Conservation (phyloP, 768 basidiomycete species). For the Podaxis pistillaris region DNA sequence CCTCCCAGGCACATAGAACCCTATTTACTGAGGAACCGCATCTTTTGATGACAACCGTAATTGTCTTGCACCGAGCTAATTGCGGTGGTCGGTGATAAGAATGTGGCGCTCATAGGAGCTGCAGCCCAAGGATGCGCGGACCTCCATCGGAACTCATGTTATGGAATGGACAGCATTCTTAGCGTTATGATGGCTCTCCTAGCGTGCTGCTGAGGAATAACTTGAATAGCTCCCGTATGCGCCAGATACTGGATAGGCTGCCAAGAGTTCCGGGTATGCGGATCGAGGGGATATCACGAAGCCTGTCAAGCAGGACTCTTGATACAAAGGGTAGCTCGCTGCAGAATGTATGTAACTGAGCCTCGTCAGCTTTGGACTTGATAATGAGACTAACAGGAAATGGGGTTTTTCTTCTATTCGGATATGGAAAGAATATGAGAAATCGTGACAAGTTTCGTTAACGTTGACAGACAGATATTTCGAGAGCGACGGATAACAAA, state of each 20-base stretch:
- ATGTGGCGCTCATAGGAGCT: neutral
- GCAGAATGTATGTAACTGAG: neutral
- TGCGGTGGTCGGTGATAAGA: neutral
- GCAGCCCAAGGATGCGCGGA: neutral
- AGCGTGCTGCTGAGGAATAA: neutral
- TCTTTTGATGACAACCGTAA: neutral
- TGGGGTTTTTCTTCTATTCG: constrained; percentile 10
- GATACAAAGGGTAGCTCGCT: neutral
- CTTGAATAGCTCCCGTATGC: neutral
- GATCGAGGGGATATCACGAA: neutral
- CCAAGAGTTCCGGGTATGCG: neutral
- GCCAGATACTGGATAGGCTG: neutral
- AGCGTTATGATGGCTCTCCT: too few relatives aligned
- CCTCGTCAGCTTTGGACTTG: neutral
- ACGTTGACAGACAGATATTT: constrained; percentile 24
- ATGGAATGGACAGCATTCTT: neutral
- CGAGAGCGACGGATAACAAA: constrained; percentile 31
- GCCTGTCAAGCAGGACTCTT: too few relatives aligned
- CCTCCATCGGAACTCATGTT: neutral
- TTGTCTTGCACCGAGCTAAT: neutral
- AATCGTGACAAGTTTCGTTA: constrained; percentile 19
- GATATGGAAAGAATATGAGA: neutral
- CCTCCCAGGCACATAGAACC: too few relatives aligned
- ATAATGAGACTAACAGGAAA: neutral
- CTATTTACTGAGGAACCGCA: neutral